phyloP scores from a whole-genome alignment of 176 grass and related monocot genomes.

The Miscanthus lutarioriparius region DNA sequence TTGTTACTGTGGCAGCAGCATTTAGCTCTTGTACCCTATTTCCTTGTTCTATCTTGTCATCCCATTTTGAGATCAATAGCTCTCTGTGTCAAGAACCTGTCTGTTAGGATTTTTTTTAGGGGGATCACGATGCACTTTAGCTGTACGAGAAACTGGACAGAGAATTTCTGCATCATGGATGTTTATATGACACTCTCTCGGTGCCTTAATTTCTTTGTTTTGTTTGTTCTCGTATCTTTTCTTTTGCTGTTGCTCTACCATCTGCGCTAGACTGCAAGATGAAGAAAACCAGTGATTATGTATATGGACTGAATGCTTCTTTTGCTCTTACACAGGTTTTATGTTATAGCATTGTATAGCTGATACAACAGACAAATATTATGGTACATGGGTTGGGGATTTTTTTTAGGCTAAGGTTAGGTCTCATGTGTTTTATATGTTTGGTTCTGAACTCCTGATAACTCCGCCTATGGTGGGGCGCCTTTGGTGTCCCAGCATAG shows the following conservation, averaged over 20 bases:
- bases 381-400: not conserved
- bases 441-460: not conserved
- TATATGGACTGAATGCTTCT: not conserved
- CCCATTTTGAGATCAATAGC: conserved; percentile 1
- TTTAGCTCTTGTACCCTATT: not conserved
- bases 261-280: not conserved
- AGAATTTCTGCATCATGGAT: conserved; percentile 1
- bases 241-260: conserved; percentile 15
- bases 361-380: not conserved
- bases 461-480: no score
- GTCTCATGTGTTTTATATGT: not conserved
- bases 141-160: not conserved
- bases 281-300: not conserved
- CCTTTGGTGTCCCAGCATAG: no score
- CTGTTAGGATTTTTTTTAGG: not conserved
- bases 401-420: not conserved
- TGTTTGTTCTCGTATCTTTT: not conserved
- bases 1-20: not conserved
- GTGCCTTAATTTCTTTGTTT: not conserved
- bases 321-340: not conserved
- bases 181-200: conserved; percentile 18
- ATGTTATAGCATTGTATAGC: not conserved
- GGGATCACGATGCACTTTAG: conserved; percentile 9
- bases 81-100: not conserved
- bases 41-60: not conserved